A percentile compares a stretch with the other conserved stretches of the same genome.
Evolutionary conservation across 2,329 filamentous ascomycete genomes (phyloP).

Genomic region (Cercospora sesami): DNA sequence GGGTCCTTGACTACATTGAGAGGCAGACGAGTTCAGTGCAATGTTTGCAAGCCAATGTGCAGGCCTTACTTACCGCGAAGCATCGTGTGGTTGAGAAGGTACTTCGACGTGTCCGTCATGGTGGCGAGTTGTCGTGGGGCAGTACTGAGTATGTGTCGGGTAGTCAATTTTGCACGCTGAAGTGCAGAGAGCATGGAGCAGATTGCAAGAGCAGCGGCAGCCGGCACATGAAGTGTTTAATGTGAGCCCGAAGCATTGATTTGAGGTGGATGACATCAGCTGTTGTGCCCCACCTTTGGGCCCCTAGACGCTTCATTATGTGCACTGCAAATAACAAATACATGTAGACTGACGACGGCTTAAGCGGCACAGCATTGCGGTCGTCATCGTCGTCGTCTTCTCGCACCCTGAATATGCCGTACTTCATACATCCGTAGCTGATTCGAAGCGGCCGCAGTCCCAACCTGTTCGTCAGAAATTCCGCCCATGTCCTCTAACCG

Average conservation of each 20-base stretch:
- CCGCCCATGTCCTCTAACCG: background rate
- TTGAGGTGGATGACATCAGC: constrained; percentile 1
- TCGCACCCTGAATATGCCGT: background rate
- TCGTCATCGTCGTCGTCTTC: background rate
- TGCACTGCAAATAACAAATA: background rate
- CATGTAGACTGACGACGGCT: background rate
- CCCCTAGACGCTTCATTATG: background rate
- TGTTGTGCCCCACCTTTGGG: background rate
- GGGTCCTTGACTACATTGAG: constrained; percentile 81
- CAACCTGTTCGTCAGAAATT: background rate
- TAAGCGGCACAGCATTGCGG: background rate
- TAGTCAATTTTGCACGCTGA: constrained; percentile 16
- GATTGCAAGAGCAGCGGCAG: background rate
- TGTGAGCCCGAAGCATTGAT: background rate
- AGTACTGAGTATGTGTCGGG: constrained; percentile 6
- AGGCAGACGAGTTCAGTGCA: constrained; percentile 58
- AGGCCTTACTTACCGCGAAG: constrained; percentile 16
- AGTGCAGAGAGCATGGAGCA: constrained; percentile 17
- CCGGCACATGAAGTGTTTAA: background rate
- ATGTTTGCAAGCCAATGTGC: background rate
- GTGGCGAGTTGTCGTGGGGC: constrained; percentile 41
- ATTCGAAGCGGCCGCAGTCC: background rate
- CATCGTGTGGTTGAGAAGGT: constrained; percentile 65
- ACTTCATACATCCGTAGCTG: background rate
- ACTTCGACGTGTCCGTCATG: constrained; percentile 61